A percentile compares a stretch with the other conserved stretches of the same genome.
Evolutionary conservation across 257 asterid genomes (phyloP).

Genomic region (Lantana camara): DNA sequence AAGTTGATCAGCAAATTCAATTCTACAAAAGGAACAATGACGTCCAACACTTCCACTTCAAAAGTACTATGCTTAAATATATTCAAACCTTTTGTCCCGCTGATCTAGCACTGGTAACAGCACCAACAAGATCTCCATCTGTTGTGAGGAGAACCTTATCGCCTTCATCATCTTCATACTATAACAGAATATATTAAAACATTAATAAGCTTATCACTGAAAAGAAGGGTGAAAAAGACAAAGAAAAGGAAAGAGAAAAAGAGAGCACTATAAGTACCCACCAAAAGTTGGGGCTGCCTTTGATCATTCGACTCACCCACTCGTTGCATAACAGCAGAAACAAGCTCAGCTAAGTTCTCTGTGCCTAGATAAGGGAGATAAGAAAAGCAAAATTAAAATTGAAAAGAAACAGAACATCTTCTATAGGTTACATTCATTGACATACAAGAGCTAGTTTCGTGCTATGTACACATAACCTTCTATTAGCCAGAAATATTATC

Average conservation of each 20-base stretch:
- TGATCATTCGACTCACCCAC: constrained; percentile 53
- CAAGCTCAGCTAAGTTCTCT: constrained; percentile 75
- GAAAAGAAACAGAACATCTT: constrained; percentile 13
- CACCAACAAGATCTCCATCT: constrained; percentile 83
- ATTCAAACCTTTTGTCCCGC: constrained; percentile 64
- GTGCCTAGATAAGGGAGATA: constrained; percentile 52
- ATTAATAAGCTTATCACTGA: constrained; percentile 17
- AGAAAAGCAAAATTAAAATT: neutral
- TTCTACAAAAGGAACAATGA: neutral
- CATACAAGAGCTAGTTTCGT: neutral
- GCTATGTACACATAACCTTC: constrained; percentile 1
- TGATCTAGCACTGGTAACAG: constrained; percentile 70
- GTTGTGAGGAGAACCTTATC: constrained; percentile 84
- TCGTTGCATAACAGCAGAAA: constrained; percentile 74
- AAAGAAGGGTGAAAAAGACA: neutral
- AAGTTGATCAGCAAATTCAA: neutral
- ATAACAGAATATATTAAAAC: constrained; percentile 20
- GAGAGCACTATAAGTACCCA: constrained; percentile 37
- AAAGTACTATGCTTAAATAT: constrained; percentile 10
- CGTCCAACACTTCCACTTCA: neutral
- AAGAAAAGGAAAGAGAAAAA: neutral
- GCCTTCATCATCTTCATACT: constrained; percentile 98
- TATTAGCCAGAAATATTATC: neutral
- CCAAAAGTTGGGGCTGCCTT: constrained; percentile 71
- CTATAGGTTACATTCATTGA: constrained; percentile 7